Percentiles rank a stretch among this genome's conserved stretches.
Evolutionary conservation across 176 grass and related monocot species (phyloP).

Genomic region (Dendrocalamus sinicus): DNA sequence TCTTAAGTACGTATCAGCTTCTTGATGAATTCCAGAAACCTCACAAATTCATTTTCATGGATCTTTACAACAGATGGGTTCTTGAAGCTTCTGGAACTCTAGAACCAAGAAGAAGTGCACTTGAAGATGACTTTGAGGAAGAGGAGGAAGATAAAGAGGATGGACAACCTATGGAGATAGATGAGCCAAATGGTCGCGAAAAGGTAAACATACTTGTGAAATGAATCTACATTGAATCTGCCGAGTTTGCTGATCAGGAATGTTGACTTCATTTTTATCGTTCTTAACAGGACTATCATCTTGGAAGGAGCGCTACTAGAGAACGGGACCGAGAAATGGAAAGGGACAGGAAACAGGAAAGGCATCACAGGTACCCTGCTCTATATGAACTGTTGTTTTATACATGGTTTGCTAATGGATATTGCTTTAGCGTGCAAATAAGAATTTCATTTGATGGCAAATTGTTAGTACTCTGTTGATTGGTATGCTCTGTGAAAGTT

Average conservation of each 20-base stretch:
- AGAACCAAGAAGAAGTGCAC: conserved; percentile 90
- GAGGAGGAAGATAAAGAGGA: conserved; percentile 93
- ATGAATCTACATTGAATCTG: not conserved
- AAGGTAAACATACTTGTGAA: conserved; percentile 47
- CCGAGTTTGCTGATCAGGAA: not conserved
- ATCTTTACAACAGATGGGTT: conserved; percentile 61
- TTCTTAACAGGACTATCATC: conserved; percentile 63
- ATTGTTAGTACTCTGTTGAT: conserved; percentile 2
- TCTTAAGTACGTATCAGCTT: no score
- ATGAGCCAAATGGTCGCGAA: conserved; percentile 62
- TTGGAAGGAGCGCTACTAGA: conserved; percentile 71
- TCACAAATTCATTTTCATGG: conserved; percentile 9
- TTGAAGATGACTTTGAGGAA: conserved; percentile 99
- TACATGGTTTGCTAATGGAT: conserved; percentile 22
- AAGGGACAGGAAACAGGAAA: conserved; percentile 56
- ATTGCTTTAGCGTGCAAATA: not conserved
- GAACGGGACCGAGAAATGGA: conserved; percentile 69
- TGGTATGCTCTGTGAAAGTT: not conserved
- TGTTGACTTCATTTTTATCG: conserved; percentile 32
- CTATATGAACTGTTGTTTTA: conserved; percentile 11
- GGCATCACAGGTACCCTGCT: conserved; percentile 60
- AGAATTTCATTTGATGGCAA: conserved; percentile 5
- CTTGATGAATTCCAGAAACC: not conserved
- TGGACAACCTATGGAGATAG: conserved; percentile 64
- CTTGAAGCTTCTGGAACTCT: conserved; percentile 83